Base-by-base conservation (phyloP, 1,284 basidiomycete species). In the Cerioporus squamosus region DNA sequence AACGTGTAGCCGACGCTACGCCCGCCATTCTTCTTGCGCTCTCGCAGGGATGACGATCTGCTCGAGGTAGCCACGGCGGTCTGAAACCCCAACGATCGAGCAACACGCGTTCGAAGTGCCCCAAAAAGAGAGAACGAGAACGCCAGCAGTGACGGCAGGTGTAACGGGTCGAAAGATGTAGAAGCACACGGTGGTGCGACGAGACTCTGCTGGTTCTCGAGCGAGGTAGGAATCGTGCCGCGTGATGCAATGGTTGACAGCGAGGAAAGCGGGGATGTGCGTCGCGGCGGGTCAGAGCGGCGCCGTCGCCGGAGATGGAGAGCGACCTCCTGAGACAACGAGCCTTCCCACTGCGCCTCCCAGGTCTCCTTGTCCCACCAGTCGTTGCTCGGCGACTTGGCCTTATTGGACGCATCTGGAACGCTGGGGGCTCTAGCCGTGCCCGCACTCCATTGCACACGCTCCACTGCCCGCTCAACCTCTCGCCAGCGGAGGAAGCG, bases 401-500 rank as follows among this genome's bases (percentile, higher is more conserved):
- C 12, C 4, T 20, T 23, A 14, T 15, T 39, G 29, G 26, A 26
- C 26, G 26, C 5, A 44, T 51, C 33, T 2, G 40, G 33, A 5
- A 36, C 24, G 36, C 42, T 44, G 14, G 48, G 31, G 5, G 50
- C 38, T 4, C 46, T 43, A 14, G 23, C 15, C 5, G 46, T 24
- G 23, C 51, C 58, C 53, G 57, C 65, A 33, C 59, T 56, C 58
- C 57, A 59, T 17, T 54, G 59, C 5, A 70, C 62, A 9, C 63
- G 62, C 51, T 65, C 65, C 2, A 82, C 79, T 5, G 80, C 79
- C 33, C 79, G 77, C 64, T 89, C 85, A 29, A 87, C 80, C 67
- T 89, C 87, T 44, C 85, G 77, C 88, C 88, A 90, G 36, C 81
- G 79, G 57, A 90, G 68, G 70, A 89, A 90, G n/a, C 88, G 80